These are phyloP conservation scores for Selaginella moellendorffii DNA, from an alignment of 75 land plant species.

Conservation along the genomic window DNA sequence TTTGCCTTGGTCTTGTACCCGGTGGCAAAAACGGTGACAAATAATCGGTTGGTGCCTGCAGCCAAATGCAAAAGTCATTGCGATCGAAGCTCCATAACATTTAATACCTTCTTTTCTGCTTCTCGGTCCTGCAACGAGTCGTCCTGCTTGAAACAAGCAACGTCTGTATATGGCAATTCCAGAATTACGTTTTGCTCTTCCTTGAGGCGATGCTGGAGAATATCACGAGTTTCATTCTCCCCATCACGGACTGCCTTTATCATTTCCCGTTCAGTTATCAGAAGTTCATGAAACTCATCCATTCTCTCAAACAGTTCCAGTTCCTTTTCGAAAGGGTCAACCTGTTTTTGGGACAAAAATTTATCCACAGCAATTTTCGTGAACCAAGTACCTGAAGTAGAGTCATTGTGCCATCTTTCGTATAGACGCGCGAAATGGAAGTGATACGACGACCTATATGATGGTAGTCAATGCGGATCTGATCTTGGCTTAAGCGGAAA, in stretches of 20 bases:
- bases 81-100: neutral
- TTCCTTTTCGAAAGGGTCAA: slow-evolving; percentile 19
- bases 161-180: slow-evolving; percentile 18
- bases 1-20: slow-evolving; percentile 27
- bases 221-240: slow-evolving; percentile 17
- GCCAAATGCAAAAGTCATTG: neutral
- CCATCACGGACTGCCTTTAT: slow-evolving; percentile 22
- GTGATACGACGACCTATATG: slow-evolving; percentile 18
- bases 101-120: slow-evolving; percentile 11
- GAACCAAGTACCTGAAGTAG: slow-evolving; percentile 21
- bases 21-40: slow-evolving; percentile 23
- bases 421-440: slow-evolving; percentile 14
- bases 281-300: slow-evolving; percentile 22
- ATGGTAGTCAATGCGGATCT: slow-evolving; percentile 23
- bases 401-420: slow-evolving; percentile 20
- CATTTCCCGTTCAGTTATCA: slow-evolving; percentile 16
- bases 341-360: no score
- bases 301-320: slow-evolving; percentile 17
- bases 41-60: slow-evolving; percentile 20
- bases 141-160: slow-evolving; percentile 24
- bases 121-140: slow-evolving; percentile 9
- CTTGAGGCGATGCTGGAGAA: slow-evolving; percentile 17
- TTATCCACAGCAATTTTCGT: no score
- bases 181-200: slow-evolving; percentile 28
- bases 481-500: slow-evolving; percentile 12